A percentile compares a stretch with the other conserved stretches of the same genome.
Conservation (phyloP, 768 basidiomycete genomes). For the Boletus coccyginus region DNA sequence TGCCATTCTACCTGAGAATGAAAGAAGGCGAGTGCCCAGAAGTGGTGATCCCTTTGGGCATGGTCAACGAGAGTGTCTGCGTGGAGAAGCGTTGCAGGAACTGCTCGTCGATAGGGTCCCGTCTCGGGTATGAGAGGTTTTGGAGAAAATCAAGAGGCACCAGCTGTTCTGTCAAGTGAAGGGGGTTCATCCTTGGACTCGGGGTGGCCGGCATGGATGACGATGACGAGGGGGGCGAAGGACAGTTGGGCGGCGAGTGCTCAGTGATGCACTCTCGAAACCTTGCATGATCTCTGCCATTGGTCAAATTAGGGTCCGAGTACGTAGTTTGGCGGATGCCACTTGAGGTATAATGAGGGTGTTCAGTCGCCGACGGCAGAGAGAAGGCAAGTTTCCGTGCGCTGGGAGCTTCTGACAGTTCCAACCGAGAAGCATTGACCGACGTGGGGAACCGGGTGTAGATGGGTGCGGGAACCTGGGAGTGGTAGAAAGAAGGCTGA, state of each 20-base stretch:
- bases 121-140: constrained; percentile 48
- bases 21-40: constrained; percentile 16
- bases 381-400: constrained; percentile 30
- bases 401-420: constrained; percentile 19
- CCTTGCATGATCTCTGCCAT: constrained; percentile 18
- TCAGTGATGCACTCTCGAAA: constrained; percentile 21
- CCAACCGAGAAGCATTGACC: constrained; percentile 25
- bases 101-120: constrained; percentile 65
- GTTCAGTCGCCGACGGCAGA: constrained; percentile 28
- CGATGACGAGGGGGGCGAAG: constrained; percentile 36
- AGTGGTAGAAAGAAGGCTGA: constrained; percentile 21
- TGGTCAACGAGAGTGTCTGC: constrained; percentile 20
- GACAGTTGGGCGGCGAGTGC: constrained; percentile 25
- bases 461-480: constrained; percentile 20
- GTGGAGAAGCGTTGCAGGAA: constrained; percentile 55
- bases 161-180: constrained; percentile 36
- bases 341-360: constrained; percentile 19
- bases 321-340: constrained; percentile 31
- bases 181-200: constrained; percentile 25
- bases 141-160: constrained; percentile 67
- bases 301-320: constrained; percentile 29
- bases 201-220: constrained; percentile 40
- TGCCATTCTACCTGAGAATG: constrained; percentile 28
- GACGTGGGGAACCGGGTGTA: constrained; percentile 35
- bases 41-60: constrained; percentile 14